Base-by-base conservation (phyloP, 208 protist genomes). In the Acanthamoeba healyi region DNA sequence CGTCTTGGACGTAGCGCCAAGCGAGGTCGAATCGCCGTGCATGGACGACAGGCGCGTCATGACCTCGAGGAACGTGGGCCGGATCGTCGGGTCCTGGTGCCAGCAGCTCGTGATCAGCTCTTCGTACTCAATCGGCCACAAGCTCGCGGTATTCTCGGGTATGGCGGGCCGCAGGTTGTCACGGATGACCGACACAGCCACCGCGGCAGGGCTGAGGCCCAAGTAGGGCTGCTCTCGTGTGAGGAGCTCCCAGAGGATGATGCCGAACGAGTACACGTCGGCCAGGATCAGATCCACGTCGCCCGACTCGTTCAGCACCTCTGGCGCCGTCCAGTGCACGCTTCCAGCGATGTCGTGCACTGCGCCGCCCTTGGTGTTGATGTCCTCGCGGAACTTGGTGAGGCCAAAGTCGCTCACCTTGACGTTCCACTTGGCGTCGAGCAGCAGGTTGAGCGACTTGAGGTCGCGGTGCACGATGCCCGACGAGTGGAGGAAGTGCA, bases 381-480 rank as follows among this genome's bases (percentile, higher is more conserved):
- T 10, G 44, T 84, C 74, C 46, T 84, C 74, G 29, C 32, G n/a
- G 74, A 84, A 56, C 74, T 87, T 92, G n/a, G 56, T 93, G 7
- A 97, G 42, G 29, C 96, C 96, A 92, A 97, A 97, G 70, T 97
- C 96, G 29, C n/a, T 36, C 19, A 97, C 95, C 84, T 97, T 97
- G 24, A 97, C 95, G 51, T 95, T 97, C 82, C 74, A 84, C 42
- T 56, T 51, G 32, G 36, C 40, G 46, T 84, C 74, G 29, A 84
- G 74, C 74, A 84, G 74, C 26, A 84, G 74, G 46, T 84, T 84
- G 74, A 84, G 74, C 74, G 74, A 84, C 74, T 84, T 84, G 74
- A 84, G 74, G 46, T 84, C 74, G 46, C 74, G 74, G 46, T 84
- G 74, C 74, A 84, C 74, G 74, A 84, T 84, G 46, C 74, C 74